These are phyloP conservation scores for Elongisporangium prolatum DNA, from an alignment of 352 stramenopile species.

Conservation along the genomic window DNA sequence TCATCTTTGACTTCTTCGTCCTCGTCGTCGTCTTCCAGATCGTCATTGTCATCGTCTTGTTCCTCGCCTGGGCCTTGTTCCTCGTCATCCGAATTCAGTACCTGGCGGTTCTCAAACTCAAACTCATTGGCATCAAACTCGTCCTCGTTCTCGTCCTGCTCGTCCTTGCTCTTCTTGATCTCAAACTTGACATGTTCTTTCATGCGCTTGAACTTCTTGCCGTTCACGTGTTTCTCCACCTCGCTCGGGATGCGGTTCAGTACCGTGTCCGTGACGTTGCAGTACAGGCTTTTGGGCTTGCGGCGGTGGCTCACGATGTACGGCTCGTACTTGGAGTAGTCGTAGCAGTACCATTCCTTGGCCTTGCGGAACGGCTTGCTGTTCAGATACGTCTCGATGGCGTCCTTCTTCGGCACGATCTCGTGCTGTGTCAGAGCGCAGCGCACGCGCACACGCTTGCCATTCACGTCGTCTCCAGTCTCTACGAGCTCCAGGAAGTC, in stretches of 20 bases:
- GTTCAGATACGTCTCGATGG: constrained; percentile 58
- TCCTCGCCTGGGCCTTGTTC: constrained; percentile 26
- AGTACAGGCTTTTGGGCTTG: constrained; percentile 82
- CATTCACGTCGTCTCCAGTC: constrained; percentile 29
- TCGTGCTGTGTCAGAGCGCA: constrained; percentile 79
- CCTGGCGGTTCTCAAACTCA: constrained; percentile 76
- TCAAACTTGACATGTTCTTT: constrained; percentile 68
- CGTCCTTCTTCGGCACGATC: constrained; percentile 54
- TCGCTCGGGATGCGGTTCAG: constrained; percentile 88
- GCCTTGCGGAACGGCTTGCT: constrained; percentile 83
- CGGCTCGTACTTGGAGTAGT: constrained; percentile 90
- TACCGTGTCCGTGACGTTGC: constrained; percentile 79
- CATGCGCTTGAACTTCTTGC: constrained; percentile 81
- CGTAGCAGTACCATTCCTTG: constrained; percentile 85
- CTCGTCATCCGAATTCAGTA: constrained; percentile 68
- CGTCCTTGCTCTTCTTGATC: constrained; percentile 21
- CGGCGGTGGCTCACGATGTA: constrained; percentile 86
- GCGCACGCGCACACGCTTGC: constrained; percentile 49
- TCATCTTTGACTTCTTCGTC: constrained; percentile 15
- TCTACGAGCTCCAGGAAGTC: constrained; percentile 53
- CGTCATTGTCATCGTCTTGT: constrained; percentile 16
- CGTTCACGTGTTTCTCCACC: constrained; percentile 87
- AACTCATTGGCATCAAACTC: constrained; percentile 80
- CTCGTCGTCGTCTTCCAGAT: constrained; percentile 13
- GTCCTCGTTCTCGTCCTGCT: constrained; percentile 25